Conservation (phyloP, 2,329 filamentous ascomycete species). For the Fusarium irregulare region DNA sequence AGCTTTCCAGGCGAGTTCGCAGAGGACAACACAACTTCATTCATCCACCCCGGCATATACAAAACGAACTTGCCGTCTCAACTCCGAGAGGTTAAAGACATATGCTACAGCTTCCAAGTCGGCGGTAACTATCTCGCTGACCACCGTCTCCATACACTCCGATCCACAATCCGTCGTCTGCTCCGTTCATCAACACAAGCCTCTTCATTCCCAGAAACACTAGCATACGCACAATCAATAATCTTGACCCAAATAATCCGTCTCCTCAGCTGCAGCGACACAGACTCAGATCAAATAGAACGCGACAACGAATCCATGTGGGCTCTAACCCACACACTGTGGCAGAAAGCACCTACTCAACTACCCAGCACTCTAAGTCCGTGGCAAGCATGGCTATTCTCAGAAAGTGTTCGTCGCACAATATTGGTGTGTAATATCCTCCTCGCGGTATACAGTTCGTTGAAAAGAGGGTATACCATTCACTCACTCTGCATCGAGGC, state of each 20-base stretch:
- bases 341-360: conserved; percentile 4
- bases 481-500: conserved; percentile 13
- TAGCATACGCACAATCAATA: conserved; percentile 7
- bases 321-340: neutral
- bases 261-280: neutral
- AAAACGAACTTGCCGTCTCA: fast-evolving
- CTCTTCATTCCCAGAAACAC: neutral
- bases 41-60: conserved; percentile 1
- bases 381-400: conserved; percentile 18
- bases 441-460: neutral
- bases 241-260: neutral
- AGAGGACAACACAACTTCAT: neutral
- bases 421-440: conserved; percentile 14
- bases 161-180: neutral
- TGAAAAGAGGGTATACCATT: conserved; percentile 9
- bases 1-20: neutral
- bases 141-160: neutral
- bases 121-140: neutral
- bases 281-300: neutral
- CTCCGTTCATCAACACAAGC: neutral
- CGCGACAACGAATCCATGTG: conserved; percentile 8
- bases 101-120: neutral
- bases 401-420: conserved; percentile 4
- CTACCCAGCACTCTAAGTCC: conserved; percentile 1
- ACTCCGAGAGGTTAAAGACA: no score